Evolutionary conservation across 768 basidiomycete species (phyloP).

Genomic region (Polyporus arcularius): DNA sequence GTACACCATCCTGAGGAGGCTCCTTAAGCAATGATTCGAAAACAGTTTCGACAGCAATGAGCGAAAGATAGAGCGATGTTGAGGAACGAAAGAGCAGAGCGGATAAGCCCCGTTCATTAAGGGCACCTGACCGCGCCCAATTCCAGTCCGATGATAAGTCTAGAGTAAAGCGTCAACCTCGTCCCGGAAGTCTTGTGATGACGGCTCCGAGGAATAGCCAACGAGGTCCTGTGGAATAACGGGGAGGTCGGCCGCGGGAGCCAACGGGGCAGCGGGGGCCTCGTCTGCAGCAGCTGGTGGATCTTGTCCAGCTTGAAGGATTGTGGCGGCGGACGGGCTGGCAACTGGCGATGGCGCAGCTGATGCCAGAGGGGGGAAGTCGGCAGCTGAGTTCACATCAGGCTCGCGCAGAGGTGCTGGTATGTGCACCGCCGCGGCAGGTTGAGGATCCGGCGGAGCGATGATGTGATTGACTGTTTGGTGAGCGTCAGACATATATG

Average conservation of each 20-base stretch:
- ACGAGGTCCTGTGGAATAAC: background rate
- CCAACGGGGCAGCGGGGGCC: background rate
- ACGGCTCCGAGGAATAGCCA: conserved; percentile 16
- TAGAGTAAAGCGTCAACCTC: conserved; percentile 28
- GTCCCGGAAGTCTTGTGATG: conserved; percentile 25
- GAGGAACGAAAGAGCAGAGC: background rate
- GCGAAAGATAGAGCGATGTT: background rate
- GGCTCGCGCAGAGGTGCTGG: background rate
- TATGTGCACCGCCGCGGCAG: conserved; percentile 1
- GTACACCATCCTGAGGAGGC: too few relatives aligned
- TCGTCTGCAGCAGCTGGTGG: background rate
- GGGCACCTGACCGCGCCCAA: background rate
- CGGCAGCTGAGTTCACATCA: background rate
- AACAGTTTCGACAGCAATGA: background rate
- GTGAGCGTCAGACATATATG: background rate
- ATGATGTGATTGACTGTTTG: conserved; percentile 37
- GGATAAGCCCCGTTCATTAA: background rate
- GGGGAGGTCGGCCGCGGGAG: conserved; percentile 4
- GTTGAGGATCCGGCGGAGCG: conserved; percentile 14
- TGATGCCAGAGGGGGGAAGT: background rate
- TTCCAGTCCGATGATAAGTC: background rate
- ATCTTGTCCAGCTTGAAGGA: background rate
- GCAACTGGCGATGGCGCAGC: background rate
- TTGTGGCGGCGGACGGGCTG: background rate
- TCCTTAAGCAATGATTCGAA: background rate